These are phyloP conservation scores for Rhypophila decipiens DNA, from an alignment of 495 filamentous ascomycete genomes.

Conservation along the genomic window DNA sequence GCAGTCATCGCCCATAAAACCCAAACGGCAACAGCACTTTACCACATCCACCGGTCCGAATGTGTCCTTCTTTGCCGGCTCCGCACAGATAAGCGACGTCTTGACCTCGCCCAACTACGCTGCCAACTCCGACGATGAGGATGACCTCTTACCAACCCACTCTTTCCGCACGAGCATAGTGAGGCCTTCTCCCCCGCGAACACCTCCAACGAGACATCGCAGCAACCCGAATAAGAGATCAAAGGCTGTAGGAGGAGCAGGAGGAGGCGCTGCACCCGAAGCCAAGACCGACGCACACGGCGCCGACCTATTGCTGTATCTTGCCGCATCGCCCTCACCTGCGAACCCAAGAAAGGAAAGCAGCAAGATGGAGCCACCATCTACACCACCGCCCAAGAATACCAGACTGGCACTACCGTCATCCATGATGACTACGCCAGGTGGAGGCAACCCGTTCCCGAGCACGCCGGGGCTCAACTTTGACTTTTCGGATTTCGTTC, in stretches of 20 bases:
- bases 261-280: conserved; percentile 13
- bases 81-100: conserved; percentile 54
- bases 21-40: conserved; percentile 56
- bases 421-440: conserved; percentile 85
- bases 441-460: conserved; percentile 55
- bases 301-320: conserved; percentile 83
- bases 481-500: conserved; percentile 95
- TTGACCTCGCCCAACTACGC: conserved; percentile 57
- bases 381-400: conserved; percentile 78
- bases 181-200: conserved; percentile 72
- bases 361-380: conserved; percentile 59
- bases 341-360: conserved; percentile 40
- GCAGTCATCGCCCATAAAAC: conserved; percentile 75
- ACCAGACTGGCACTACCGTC: conserved; percentile 62
- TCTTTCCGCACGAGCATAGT: conserved; percentile 55
- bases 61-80: conserved; percentile 62
- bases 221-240: conserved; percentile 29
- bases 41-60: conserved; percentile 54
- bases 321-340: conserved; percentile 88
- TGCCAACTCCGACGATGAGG: conserved; percentile 68
- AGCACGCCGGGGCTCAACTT: conserved; percentile 62
- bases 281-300: conserved; percentile 66
- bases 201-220: conserved; percentile 63
- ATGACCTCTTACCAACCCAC: conserved; percentile 67
- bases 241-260: conserved; percentile 1